Conservation (phyloP, 305 asterid genomes). For the Petunia hybrid region DNA sequence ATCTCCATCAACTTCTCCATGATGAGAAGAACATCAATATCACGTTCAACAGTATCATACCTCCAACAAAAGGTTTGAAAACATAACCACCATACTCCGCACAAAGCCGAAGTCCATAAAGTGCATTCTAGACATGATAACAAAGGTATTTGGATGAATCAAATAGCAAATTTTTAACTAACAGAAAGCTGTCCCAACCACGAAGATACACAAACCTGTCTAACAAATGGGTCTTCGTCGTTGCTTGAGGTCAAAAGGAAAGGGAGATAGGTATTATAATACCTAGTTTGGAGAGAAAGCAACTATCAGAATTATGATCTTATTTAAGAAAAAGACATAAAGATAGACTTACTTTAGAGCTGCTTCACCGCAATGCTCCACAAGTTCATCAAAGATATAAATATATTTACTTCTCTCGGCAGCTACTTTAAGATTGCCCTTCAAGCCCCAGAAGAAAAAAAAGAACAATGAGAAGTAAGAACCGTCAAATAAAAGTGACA, state of each 20-base stretch:
- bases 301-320: background rate
- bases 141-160: background rate
- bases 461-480: no score
- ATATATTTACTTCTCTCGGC: slow-evolving; percentile 40
- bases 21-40: background rate
- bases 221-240: slow-evolving; percentile 28
- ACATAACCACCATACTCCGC: slow-evolving; percentile 38
- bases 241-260: background rate
- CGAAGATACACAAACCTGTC: slow-evolving; percentile 30
- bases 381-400: slow-evolving; percentile 41
- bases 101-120: background rate
- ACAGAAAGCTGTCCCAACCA: background rate
- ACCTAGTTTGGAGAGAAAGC: slow-evolving; percentile 19
- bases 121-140: slow-evolving; percentile 28
- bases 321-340: background rate
- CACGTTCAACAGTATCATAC: no score
- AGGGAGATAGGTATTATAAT: slow-evolving; percentile 32
- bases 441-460: no score
- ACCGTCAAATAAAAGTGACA: background rate
- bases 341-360: slow-evolving; percentile 35
- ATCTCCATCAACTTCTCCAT: background rate
- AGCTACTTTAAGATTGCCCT: slow-evolving; percentile 40
- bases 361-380: slow-evolving; percentile 39
- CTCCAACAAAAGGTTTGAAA: background rate
- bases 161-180: background rate